Evolutionary conservation across 2,329 filamentous ascomycete species (phyloP), one percentile per base, ranked within the genome.

Genomic region (Cordyceps tenuipes): DNA sequence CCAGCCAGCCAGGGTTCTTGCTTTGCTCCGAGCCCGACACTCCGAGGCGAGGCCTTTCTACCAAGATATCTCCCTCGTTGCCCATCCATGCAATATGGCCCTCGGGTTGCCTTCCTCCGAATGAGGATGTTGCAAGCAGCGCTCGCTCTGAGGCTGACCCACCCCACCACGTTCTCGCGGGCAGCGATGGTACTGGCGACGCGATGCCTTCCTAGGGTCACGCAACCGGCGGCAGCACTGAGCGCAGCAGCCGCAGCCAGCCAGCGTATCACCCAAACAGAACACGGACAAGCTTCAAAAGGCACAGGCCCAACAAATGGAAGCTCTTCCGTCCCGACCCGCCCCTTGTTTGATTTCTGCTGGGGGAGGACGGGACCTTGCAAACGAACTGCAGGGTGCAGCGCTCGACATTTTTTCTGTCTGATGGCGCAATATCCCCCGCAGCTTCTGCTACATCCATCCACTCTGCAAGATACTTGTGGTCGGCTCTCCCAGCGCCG

Each of bases 351-450:
- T 34, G 29, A n/a, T 31, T 15, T 23, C 29, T 39, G 31, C 31
- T 51, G 49, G 31, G 23, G 7, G 47, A 26, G 48, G 31, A 21
- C 8, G 12, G 12, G 34, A 36, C 34, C 34, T 15, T 43, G 39
- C 39, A 17, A 43, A n/a, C 13, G 13, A 43, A 43, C 39, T 43
- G 15, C 15, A n/a, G 15, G 39, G 39, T 43, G 13, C 39, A n/a
- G 41, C n/a, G n/a, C 39, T 23, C 15, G 21, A 44, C 34, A 52
- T 41, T 57, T 36, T 19, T 44, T 21, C 53, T 39, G 34, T 49
- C 57, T 49, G 57, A 59, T 59, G 49, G 57, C 57, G 57, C 57
- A 59, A 59, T 59, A 51, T 52, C 41, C 39, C 48, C 57, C 57
- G 31, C 57, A 34, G 21, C 31, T 57, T 39, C 55, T 52, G 56